These are phyloP conservation scores for Auricularia sp. DNA, from an alignment of 768 basidiomycete species.

Conservation along the genomic window DNA sequence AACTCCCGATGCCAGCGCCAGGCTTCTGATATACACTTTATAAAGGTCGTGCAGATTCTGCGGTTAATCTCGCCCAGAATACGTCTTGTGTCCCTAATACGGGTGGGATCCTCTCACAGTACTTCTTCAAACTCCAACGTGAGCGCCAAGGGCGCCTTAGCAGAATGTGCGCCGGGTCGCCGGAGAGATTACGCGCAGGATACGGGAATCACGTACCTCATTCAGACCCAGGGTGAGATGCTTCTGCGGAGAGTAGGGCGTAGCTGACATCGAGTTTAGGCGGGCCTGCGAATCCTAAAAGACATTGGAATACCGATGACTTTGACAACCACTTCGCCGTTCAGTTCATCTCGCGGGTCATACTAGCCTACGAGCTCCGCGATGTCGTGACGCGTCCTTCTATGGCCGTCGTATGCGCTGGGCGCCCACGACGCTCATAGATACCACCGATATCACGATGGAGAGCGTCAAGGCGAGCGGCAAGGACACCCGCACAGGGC, in stretches of 20 bases:
- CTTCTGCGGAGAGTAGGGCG: neutral
- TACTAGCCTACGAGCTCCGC: neutral
- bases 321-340: neutral
- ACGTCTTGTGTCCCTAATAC: no score
- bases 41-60: no score
- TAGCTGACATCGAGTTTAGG: neutral
- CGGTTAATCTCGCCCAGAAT: no score
- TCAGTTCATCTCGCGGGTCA: neutral
- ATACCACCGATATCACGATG: neutral
- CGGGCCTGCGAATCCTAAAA: neutral
- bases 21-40: no score
- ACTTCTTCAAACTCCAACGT: no score
- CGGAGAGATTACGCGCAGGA: neutral
- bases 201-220: neutral
- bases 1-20: no score
- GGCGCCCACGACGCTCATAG: neutral
- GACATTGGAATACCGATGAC: neutral
- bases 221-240: neutral
- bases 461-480: neutral
- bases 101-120: no score
- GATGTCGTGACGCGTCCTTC: neutral
- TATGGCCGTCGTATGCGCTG: neutral
- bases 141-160: neutral
- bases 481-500: neutral
- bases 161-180: neutral